phyloP scores from a whole-genome alignment of 768 basidiomycete genomes.

The Tephrocybe sp. region DNA sequence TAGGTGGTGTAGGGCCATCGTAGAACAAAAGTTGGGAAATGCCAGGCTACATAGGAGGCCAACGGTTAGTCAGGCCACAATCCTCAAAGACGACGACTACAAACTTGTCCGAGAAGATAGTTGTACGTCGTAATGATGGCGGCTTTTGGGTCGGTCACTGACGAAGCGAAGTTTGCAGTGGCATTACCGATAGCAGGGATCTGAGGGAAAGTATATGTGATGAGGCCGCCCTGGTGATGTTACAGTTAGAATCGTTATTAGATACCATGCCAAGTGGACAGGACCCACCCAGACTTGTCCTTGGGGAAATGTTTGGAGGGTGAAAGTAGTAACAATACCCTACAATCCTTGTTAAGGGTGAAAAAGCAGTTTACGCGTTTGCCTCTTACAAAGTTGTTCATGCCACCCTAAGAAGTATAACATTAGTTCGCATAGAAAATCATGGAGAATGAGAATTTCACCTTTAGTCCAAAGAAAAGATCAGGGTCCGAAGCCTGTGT shows the following conservation, averaged over 20 bases:
- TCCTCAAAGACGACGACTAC: not conserved
- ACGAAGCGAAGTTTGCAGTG: slow-evolving; percentile 35
- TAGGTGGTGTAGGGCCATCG: slow-evolving; percentile 47
- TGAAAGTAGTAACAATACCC: slow-evolving; percentile 62
- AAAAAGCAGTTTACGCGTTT: not conserved
- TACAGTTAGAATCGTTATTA: not conserved
- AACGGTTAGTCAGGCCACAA: not conserved
- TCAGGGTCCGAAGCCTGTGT: slow-evolving; percentile 30
- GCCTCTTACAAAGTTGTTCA: slow-evolving; percentile 51
- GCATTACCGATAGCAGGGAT: slow-evolving; percentile 31
- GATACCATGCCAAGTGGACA: not conserved
- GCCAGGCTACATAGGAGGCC: slow-evolving; percentile 1
- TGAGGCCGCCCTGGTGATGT: slow-evolving; percentile 44
- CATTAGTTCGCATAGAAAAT: not conserved
- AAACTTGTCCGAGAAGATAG: slow-evolving; percentile 31
- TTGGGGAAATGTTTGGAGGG: slow-evolving; percentile 52
- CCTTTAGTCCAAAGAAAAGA: slow-evolving; percentile 42
- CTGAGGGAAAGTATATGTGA: slow-evolving; percentile 25
- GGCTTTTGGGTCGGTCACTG: slow-evolving; percentile 50
- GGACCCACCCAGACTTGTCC: slow-evolving; percentile 53
- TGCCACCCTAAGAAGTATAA: slow-evolving; percentile 42
- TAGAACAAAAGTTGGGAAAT: slow-evolving; percentile 50
- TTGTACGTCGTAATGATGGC: slow-evolving; percentile 45
- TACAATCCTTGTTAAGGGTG: slow-evolving; percentile 4
- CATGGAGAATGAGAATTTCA: slow-evolving; percentile 3